phyloP scores from a whole-genome alignment of 2,329 filamentous ascomycete species.

The Dendryphion nanum region DNA sequence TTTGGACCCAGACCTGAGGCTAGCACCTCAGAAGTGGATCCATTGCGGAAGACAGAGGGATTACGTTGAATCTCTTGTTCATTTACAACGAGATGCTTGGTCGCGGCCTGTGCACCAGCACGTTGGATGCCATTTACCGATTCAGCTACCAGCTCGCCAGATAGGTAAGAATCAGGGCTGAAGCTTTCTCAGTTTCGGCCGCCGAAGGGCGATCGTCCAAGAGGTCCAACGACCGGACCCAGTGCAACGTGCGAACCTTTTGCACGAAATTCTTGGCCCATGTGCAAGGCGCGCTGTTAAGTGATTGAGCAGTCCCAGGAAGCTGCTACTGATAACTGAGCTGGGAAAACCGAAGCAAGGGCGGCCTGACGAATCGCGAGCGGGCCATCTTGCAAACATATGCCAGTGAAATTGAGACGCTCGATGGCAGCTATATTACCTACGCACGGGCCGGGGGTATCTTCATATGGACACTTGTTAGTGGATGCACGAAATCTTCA shows the following conservation, averaged over 20 bases:
- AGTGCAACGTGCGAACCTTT: constrained; percentile 44
- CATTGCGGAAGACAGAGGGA: constrained; percentile 30
- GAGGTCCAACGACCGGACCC: constrained; percentile 51
- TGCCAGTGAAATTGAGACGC: constrained; percentile 39
- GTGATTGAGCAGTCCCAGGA: constrained; percentile 42
- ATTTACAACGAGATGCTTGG: constrained; percentile 59
- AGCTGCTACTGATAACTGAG: constrained; percentile 38
- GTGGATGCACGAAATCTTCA: too few species aligned
- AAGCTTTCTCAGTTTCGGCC: constrained; percentile 49
- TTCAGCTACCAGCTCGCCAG: constrained; percentile 40
- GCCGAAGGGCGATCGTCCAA: constrained; percentile 42
- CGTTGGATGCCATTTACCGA: constrained; percentile 43
- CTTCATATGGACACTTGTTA: too few species aligned
- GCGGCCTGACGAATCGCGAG: constrained; percentile 35
- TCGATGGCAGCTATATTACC: constrained; percentile 37
- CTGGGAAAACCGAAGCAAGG: constrained; percentile 41
- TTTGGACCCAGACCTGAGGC: constrained; percentile 35
- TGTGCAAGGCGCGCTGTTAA: constrained; percentile 36
- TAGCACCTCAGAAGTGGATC: constrained; percentile 33
- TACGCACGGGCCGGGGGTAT: too few species aligned
- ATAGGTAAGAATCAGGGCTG: constrained; percentile 44
- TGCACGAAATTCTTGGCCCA: constrained; percentile 36
- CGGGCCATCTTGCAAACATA: constrained; percentile 43
- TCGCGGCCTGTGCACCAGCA: constrained; percentile 43
- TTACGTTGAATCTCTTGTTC: constrained; percentile 57